Evolutionary conservation across 2,329 filamentous ascomycete genomes (phyloP), one percentile per base, ranked within the genome.

Genomic region (Ophiostoma sp.): DNA sequence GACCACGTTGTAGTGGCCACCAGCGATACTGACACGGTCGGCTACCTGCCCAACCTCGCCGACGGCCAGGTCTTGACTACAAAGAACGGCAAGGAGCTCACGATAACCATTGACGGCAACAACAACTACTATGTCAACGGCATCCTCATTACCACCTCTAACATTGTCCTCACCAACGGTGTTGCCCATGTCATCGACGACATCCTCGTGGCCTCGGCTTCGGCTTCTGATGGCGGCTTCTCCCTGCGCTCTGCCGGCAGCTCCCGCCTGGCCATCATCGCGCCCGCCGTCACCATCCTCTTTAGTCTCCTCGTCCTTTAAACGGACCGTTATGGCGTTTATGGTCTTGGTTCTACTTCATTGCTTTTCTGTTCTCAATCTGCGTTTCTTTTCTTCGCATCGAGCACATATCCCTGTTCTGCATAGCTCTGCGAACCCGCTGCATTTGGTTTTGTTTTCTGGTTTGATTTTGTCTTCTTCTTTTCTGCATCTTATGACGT

Each of bases 121-220:
- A 63, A 66, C 58, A 70, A 70, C 67, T 70, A 70, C 67, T 70
- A 67, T 27, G 67, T 70, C 64, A 70, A 70, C 67, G 66, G 66
- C 64, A 67, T 70, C 12, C 67, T 66, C 42, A 68, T 70, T 66
- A 70, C 69, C 3, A 67, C 62, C 1, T 45, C 66, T 67, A 70
- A 70, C 67, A 69, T 70, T 36, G 67, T 70, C 4, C 67, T 70
- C 18, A 66, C 69, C 55, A 70, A 70, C 64, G 69, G 69, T 45
- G 69, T 70, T 1, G 69, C 67, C 1, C 69, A 70, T 63, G 63
- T 70, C 27, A 49, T 70, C 6, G 69, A 70, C 52, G 66, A 69
- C 14, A 36, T 70, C 16, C 38, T 70, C 14, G 69, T 68, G 42
- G 69, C 69, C 4, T 69, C 67, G 52, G 67, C 69, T 2, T 66